Conservation (phyloP, 805 yeast genomes). For the Aciculoconidium aculeatum region DNA sequence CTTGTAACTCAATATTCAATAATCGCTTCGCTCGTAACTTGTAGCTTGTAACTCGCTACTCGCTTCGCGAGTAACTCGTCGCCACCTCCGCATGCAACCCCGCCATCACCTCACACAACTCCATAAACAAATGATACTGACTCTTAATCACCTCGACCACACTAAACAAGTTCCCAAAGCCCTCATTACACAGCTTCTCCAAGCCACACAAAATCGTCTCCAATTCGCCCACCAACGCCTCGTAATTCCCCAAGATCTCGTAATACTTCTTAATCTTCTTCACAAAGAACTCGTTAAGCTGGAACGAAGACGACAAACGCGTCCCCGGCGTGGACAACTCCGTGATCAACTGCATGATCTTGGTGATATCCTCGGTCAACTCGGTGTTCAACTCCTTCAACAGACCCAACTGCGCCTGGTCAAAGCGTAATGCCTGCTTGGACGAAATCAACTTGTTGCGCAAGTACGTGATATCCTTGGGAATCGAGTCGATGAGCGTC, state of each 20-base stretch:
- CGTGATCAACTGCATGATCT: slow-evolving; percentile 47
- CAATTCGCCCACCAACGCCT: slow-evolving; percentile 56
- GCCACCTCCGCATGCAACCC: slow-evolving; percentile 48
- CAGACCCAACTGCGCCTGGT: slow-evolving; percentile 31
- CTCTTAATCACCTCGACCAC: slow-evolving; percentile 59
- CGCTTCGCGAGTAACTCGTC: too few relatives aligned
- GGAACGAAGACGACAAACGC: slow-evolving; percentile 48
- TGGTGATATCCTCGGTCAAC: slow-evolving; percentile 44
- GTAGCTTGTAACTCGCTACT: too few relatives aligned
- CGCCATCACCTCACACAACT: slow-evolving; percentile 67
- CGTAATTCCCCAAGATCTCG: slow-evolving; percentile 48
- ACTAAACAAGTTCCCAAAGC: slow-evolving; percentile 37
- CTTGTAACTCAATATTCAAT: too few relatives aligned
- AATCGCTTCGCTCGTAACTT: too few relatives aligned
- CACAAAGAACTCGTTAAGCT: slow-evolving; percentile 51
- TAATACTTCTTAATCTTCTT: slow-evolving; percentile 47
- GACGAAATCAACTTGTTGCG: slow-evolving; percentile 57
- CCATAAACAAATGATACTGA: slow-evolving; percentile 69
- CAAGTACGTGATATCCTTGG: slow-evolving; percentile 63
- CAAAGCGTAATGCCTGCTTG: slow-evolving; percentile 55
- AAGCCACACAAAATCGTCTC: slow-evolving; percentile 45
- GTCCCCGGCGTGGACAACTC: slow-evolving; percentile 52
- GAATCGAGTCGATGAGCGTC: slow-evolving; percentile 61
- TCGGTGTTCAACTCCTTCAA: slow-evolving; percentile 35
- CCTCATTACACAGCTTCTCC: slow-evolving; percentile 31